phyloP scores from a whole-genome alignment of 192 early-diverging fungal species.

The Coemansia furcata region DNA sequence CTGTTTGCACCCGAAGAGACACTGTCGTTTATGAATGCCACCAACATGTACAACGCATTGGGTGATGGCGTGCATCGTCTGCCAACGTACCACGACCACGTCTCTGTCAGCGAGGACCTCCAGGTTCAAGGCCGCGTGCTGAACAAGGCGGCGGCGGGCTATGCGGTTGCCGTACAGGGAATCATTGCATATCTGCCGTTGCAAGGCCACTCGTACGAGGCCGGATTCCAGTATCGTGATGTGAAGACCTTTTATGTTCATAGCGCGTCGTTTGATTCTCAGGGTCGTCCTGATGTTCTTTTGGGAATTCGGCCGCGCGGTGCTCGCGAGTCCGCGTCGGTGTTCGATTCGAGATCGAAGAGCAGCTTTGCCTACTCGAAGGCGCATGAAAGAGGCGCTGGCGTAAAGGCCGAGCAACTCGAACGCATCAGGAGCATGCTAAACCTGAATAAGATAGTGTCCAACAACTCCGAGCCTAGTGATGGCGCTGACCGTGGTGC shows the following conservation, averaged over 20 bases:
- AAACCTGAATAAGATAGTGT: not conserved
- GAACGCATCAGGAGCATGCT: slow-evolving; percentile 13
- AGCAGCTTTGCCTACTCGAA: slow-evolving; percentile 12
- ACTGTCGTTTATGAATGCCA: slow-evolving; percentile 44
- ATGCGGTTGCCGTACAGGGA: slow-evolving; percentile 65
- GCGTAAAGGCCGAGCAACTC: slow-evolving; percentile 1
- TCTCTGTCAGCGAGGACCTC: slow-evolving; percentile 34
- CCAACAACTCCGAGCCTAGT: not conserved
- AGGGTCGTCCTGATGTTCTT: slow-evolving; percentile 36
- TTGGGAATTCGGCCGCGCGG: slow-evolving; percentile 27
- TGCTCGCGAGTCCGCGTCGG: slow-evolving; percentile 5
- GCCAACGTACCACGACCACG: slow-evolving; percentile 58
- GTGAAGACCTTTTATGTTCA: slow-evolving; percentile 63
- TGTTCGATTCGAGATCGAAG: not conserved
- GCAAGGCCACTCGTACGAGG: slow-evolving; percentile 22
- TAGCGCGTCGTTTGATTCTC: slow-evolving; percentile 51
- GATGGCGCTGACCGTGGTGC: not conserved
- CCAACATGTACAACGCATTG: slow-evolving; percentile 17
- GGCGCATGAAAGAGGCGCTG: not conserved
- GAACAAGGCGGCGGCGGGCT: slow-evolving; percentile 42
- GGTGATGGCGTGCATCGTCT: slow-evolving; percentile 48
- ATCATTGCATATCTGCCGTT: slow-evolving; percentile 56
- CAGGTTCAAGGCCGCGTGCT: slow-evolving; percentile 66
- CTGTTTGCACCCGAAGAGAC: slow-evolving; percentile 35
- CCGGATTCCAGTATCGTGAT: slow-evolving; percentile 47